Evolutionary conservation across 768 basidiomycete genomes (phyloP).

Genomic region (Mycena vulgaris): DNA sequence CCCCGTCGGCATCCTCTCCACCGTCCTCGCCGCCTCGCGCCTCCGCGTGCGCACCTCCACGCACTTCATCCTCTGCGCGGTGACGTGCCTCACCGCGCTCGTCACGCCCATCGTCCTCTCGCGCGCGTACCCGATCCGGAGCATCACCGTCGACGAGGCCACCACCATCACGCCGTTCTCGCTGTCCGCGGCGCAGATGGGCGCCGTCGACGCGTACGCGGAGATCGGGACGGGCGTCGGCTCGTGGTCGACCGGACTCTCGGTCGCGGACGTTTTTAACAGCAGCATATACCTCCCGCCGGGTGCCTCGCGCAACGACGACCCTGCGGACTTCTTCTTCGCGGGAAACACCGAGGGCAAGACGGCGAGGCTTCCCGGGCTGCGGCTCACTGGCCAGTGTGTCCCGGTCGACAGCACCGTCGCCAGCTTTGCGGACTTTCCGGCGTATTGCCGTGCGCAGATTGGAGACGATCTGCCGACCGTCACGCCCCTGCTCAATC

Average conservation of each 20-base stretch:
- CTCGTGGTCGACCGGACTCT: conserved; percentile 35
- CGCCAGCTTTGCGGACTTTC: conserved; percentile 10
- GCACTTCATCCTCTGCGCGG: conserved; percentile 37
- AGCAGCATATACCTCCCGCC: conserved; percentile 32
- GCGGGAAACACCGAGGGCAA: conserved; percentile 28
- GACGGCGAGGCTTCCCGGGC: conserved; percentile 36
- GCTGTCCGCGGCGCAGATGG: conserved; percentile 11
- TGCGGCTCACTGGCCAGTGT: conserved; percentile 39
- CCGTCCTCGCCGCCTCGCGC: conserved; percentile 14
- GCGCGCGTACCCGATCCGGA: conserved; percentile 36
- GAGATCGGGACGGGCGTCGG: conserved; percentile 35
- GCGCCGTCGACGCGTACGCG: conserved; percentile 34
- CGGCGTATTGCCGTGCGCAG: conserved; percentile 15
- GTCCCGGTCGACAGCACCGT: conserved; percentile 13
- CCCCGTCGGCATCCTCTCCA: conserved; percentile 32
- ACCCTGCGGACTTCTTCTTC: conserved; percentile 37
- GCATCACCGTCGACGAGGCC: conserved; percentile 21
- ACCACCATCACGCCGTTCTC: conserved; percentile 31
- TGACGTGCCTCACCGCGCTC: conserved; percentile 37
- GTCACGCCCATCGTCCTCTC: conserved; percentile 38
- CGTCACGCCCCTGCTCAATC: background rate
- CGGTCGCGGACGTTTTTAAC: conserved; percentile 32
- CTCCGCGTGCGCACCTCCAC: conserved; percentile 32
- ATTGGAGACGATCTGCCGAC: conserved; percentile 1
- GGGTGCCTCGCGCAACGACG: conserved; percentile 2